phyloP scores from a whole-genome alignment of 306 rosid genomes.

The Cicer bijugum region DNA sequence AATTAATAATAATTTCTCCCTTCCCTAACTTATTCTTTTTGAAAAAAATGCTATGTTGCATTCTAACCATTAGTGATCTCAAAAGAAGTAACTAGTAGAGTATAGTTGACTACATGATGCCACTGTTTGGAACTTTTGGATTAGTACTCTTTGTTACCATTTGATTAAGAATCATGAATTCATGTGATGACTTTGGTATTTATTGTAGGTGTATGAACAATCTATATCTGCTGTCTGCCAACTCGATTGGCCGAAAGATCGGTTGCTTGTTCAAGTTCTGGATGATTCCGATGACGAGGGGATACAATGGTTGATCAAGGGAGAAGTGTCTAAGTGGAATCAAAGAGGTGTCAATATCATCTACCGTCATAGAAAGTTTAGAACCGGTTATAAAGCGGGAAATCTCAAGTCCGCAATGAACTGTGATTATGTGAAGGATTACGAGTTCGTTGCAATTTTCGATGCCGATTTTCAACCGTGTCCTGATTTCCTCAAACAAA shows the following conservation, averaged over 20 bases:
- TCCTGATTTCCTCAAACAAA: conserved; percentile 64
- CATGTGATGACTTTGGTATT: conserved; percentile 41
- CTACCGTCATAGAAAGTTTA: conserved; percentile 64
- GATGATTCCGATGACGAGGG: conserved; percentile 78
- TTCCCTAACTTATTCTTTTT: no score
- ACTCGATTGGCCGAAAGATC: conserved; percentile 76
- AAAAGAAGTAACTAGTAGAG: conserved; percentile 7
- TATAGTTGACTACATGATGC: conserved; percentile 19
- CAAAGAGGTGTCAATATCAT: conserved; percentile 66
- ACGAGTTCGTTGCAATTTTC: conserved; percentile 74
- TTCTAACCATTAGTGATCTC: neutral
- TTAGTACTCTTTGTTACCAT: conserved; percentile 18
- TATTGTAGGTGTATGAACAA: conserved; percentile 72
- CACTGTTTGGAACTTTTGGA: conserved; percentile 6
- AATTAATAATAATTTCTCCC: no score
- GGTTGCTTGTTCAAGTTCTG: conserved; percentile 67
- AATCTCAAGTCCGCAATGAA: conserved; percentile 85
- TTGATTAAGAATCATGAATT: conserved; percentile 1
- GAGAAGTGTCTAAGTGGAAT: conserved; percentile 70
- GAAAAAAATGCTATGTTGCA: no score
- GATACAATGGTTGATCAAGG: conserved; percentile 68
- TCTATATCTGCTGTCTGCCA: conserved; percentile 76
- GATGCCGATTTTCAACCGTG: conserved; percentile 85
- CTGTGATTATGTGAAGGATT: conserved; percentile 67
- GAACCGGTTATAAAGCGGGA: conserved; percentile 81